A percentile compares a stretch with the other conserved stretches of the same genome.
Evolutionary conservation across 768 basidiomycete species (phyloP).

Genomic region (Floccularia luteovirens): DNA sequence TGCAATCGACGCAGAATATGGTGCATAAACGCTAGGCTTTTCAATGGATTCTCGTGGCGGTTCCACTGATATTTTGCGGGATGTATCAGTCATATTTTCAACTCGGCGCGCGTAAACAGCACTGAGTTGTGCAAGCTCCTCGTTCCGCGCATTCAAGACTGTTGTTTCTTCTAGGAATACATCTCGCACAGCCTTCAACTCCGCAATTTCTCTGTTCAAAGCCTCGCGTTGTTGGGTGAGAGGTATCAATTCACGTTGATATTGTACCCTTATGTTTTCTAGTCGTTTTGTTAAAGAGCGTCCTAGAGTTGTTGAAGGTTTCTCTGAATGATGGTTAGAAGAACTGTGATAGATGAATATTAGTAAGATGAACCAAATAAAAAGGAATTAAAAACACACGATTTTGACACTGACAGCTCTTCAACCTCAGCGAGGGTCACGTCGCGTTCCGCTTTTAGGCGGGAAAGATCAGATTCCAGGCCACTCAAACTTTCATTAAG

Average conservation of each 20-base stretch:
- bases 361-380: slow-evolving; percentile 5
- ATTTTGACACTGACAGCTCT: slow-evolving; percentile 71
- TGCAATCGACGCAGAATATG: slow-evolving; percentile 19
- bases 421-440: slow-evolving; percentile 91
- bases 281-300: slow-evolving; percentile 80
- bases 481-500: slow-evolving; percentile 66
- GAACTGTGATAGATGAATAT: slow-evolving; percentile 9
- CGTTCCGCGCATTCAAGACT: slow-evolving; percentile 84
- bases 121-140: slow-evolving; percentile 85
- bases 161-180: slow-evolving; percentile 89
- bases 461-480: slow-evolving; percentile 81
- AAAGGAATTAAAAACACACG: slow-evolving; percentile 33
- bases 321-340: slow-evolving; percentile 21
- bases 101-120: slow-evolving; percentile 75
- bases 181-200: slow-evolving; percentile 82
- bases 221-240: slow-evolving; percentile 78
- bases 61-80: slow-evolving; percentile 18
- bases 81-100: slow-evolving; percentile 41
- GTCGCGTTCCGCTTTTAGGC: slow-evolving; percentile 84
- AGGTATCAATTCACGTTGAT: slow-evolving; percentile 79
- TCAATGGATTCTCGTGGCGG: slow-evolving; percentile 19
- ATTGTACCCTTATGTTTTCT: slow-evolving; percentile 82
- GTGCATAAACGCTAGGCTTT: slow-evolving; percentile 15
- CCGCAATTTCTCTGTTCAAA: slow-evolving; percentile 72
- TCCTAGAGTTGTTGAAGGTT: slow-evolving; percentile 38